phyloP scores from a whole-genome alignment of 1,139 yeast genomes.

The Nakaseomyces uthaithaninus region DNA sequence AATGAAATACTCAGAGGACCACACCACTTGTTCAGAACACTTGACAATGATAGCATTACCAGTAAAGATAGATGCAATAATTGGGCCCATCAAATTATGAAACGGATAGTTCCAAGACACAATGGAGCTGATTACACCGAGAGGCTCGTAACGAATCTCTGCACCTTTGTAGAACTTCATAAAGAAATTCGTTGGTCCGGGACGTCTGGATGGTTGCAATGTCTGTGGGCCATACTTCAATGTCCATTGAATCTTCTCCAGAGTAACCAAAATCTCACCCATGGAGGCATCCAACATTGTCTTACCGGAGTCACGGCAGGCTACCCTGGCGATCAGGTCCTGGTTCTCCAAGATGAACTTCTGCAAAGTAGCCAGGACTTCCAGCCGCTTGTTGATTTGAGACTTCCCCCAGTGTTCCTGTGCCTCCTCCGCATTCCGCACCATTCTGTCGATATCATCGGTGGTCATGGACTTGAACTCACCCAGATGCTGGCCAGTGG shows the following conservation, averaged over 20 bases:
- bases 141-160: slow-evolving; percentile 86
- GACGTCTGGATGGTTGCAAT: slow-evolving; percentile 62
- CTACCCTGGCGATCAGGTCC: slow-evolving; percentile 78
- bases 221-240: slow-evolving; percentile 71
- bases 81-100: slow-evolving; percentile 87
- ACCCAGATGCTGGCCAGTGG: slow-evolving; percentile 86
- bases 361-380: slow-evolving; percentile 61
- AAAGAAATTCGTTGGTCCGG: slow-evolving; percentile 78
- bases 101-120: slow-evolving; percentile 97
- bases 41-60: slow-evolving; percentile 88
- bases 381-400: slow-evolving; percentile 55
- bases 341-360: slow-evolving; percentile 73
- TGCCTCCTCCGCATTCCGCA: slow-evolving; percentile 50
- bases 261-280: slow-evolving; percentile 91
- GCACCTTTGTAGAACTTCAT: slow-evolving; percentile 76
- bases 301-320: slow-evolving; percentile 94
- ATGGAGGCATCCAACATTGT: slow-evolving; percentile 91
- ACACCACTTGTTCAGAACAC: slow-evolving; percentile 90
- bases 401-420: slow-evolving; percentile 49
- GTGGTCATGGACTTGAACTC: slow-evolving; percentile 53
- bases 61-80: slow-evolving; percentile 76
- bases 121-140: slow-evolving; percentile 81
- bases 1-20: slow-evolving; percentile 83
- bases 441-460: slow-evolving; percentile 61
- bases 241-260: slow-evolving; percentile 88